A percentile compares a stretch with the other conserved stretches of the same genome.
Conservation (phyloP, 768 basidiomycete species). For the Mycena belliarum region DNA sequence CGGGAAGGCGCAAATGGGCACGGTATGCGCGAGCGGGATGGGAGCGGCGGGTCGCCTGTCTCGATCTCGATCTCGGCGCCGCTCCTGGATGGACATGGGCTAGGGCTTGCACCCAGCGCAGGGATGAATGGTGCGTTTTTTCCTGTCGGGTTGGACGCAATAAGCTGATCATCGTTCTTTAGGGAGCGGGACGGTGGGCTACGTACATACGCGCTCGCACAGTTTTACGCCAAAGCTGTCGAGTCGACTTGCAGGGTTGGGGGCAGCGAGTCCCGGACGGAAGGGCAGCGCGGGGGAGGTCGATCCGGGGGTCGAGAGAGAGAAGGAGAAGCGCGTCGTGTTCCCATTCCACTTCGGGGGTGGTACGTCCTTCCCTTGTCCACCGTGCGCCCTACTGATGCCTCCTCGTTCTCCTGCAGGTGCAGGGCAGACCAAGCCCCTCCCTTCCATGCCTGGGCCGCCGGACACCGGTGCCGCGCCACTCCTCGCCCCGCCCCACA, state of each 20-base stretch:
- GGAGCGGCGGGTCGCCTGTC: slow-evolving; percentile 10
- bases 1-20: slow-evolving; percentile 29
- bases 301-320: slow-evolving; percentile 35
- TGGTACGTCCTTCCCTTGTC: not conserved
- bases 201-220: slow-evolving; percentile 65
- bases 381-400: not conserved
- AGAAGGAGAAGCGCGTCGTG: slow-evolving; percentile 11
- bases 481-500: slow-evolving; percentile 16
- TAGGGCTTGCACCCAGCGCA: not conserved
- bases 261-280: slow-evolving; percentile 50
- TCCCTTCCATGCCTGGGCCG: not conserved
- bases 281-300: slow-evolving; percentile 47
- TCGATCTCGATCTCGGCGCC: slow-evolving; percentile 25
- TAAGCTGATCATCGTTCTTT: not conserved
- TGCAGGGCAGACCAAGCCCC: not conserved
- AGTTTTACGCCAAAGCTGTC: slow-evolving; percentile 73
- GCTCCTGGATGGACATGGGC: not conserved
- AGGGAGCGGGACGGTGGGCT: slow-evolving; percentile 13
- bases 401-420: too few relatives aligned
- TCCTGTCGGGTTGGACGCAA: not conserved
- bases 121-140: not conserved
- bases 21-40: not conserved
- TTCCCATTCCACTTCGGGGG: slow-evolving; percentile 16
- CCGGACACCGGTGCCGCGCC: not conserved
- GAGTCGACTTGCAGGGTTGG: slow-evolving; percentile 55